A percentile compares a stretch with the other conserved stretches of the same genome.
These are phyloP conservation scores for Chlamydomonas sphaeroides DNA, from an alignment of 139 green algal genomes.

Conservation along the genomic window DNA sequence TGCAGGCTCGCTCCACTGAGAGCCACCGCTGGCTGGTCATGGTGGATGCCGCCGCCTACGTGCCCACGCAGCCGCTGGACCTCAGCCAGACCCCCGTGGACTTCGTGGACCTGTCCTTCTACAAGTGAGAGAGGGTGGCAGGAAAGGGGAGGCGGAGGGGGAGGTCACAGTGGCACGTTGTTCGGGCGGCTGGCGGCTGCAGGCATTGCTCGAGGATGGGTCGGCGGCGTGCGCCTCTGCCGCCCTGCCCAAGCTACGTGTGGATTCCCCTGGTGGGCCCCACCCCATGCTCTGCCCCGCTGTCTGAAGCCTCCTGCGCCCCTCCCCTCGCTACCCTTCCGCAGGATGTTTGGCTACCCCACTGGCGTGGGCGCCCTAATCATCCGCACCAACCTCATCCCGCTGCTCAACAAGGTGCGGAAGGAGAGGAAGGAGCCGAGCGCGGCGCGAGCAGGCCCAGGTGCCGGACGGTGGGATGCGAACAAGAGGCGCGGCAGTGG, in stretches of 20 bases:
- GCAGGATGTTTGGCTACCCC: slow-evolving; percentile 81
- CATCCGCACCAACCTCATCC: slow-evolving; percentile 58
- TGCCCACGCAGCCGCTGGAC: slow-evolving; percentile 76
- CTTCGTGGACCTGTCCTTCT: slow-evolving; percentile 81
- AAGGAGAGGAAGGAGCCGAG: too few species aligned
- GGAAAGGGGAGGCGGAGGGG: too few species aligned
- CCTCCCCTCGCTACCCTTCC: background rate
- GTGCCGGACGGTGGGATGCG: too few species aligned
- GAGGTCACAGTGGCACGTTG: too few species aligned
- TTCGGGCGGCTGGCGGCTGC: too few species aligned
- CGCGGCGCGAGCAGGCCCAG: too few species aligned
- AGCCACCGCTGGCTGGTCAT: slow-evolving; percentile 58
- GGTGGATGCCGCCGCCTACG: slow-evolving; percentile 79
- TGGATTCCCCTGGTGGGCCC: too few species aligned
- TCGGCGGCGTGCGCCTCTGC: too few species aligned
- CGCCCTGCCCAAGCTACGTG: too few species aligned
- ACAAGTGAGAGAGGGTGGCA: slow-evolving; percentile 73
- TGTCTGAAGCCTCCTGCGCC: background rate
- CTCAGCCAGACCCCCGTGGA: slow-evolving; percentile 64
- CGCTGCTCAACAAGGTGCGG: slow-evolving; percentile 59
- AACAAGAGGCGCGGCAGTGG: too few species aligned
- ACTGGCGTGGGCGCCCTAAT: slow-evolving; percentile 74
- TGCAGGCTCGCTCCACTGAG: slow-evolving; percentile 61
- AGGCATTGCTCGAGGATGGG: too few species aligned
- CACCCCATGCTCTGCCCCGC: background rate